Base-by-base conservation (phyloP, 306 rosid genomes). In the Crotalaria pallida region DNA sequence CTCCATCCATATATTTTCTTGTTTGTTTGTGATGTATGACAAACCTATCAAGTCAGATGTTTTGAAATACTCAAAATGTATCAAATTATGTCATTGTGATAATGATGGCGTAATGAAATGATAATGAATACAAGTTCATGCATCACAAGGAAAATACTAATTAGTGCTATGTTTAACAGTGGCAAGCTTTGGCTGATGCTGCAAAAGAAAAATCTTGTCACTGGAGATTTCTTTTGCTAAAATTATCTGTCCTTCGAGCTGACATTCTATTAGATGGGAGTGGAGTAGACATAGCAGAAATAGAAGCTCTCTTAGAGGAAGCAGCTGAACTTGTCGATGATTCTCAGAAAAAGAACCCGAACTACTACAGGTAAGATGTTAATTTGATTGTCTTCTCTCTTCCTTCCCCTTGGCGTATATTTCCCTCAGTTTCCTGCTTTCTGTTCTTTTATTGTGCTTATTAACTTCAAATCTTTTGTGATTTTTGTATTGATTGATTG, bases 141-240 rank as follows among this genome's bases (percentile, higher is more conserved):
- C 36, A 33, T 45, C 48, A 15, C 29, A 34, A 45, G 53, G 56
- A 6, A 15, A 43, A 57, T 44, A 4, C 71, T 82, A 65, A 74
- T 65, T 5, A 16, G 34, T 55, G 73, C 38, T 75, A 65, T 74
- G 73, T 72, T 71, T 79, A 69, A 43, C 83, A 88, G 97, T 95
- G 99, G 99, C 86, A 87, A 77, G 87, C 76, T 68, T 71, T 95
- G 90, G 99, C 97, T 72, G 88, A 86, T 79, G 79, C 89, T 74
- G 99, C 99, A 23, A 84, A 77, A 80, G 85, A 81, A 66, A 86
- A 73, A 85, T 87, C 84, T 48, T 95, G 99, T 80, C 78, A 95
- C 82, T 95, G 99, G 99, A 86, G 81, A 71, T 89, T 95, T 70
- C 87, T 95, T 77, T 77, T 95, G 91, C 86, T 95, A 53, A 87